These are phyloP conservation scores for Striga asiatica DNA, from an alignment of 257 asterid genomes.

Conservation along the genomic window DNA sequence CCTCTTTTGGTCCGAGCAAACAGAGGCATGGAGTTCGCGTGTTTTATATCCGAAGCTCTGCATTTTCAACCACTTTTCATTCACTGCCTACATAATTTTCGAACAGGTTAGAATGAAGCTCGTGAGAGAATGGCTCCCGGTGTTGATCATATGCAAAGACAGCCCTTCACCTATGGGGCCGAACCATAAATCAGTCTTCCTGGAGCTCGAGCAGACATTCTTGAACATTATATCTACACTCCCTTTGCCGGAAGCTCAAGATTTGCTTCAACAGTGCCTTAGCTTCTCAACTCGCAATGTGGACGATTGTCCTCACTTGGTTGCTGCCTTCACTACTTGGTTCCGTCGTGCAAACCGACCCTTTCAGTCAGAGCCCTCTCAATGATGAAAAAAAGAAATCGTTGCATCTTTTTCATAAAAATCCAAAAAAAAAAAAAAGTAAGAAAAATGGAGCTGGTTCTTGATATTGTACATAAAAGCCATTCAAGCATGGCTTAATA, in stretches of 20 bases:
- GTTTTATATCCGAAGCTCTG: too few relatives aligned
- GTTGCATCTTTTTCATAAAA: neutral
- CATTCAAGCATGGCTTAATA: neutral
- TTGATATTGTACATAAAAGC: constrained; percentile 2
- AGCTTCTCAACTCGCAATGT: constrained; percentile 79
- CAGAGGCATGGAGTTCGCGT: too few relatives aligned
- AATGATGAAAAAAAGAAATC: constrained; percentile 5
- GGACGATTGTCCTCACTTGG: constrained; percentile 86
- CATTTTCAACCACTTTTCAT: too few relatives aligned
- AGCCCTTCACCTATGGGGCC: constrained; percentile 39
- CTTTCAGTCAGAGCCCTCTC: constrained; percentile 13
- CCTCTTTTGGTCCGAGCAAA: too few relatives aligned
- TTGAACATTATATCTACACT: constrained; percentile 83
- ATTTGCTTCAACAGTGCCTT: constrained; percentile 74
- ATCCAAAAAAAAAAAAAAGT: too few relatives aligned
- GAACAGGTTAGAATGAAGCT: constrained; percentile 76
- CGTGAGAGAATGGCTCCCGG: constrained; percentile 89
- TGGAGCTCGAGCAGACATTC: constrained; percentile 76
- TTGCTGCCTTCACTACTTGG: constrained; percentile 86
- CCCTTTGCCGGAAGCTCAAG: constrained; percentile 62
- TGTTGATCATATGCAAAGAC: constrained; percentile 70
- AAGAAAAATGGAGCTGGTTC: too few relatives aligned
- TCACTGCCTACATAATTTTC: neutral
- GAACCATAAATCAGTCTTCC: constrained; percentile 38
- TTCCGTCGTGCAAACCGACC: constrained; percentile 74